These are phyloP conservation scores for Pichia cephalocereana DNA, from an alignment of 805 yeast species.

Conservation along the genomic window DNA sequence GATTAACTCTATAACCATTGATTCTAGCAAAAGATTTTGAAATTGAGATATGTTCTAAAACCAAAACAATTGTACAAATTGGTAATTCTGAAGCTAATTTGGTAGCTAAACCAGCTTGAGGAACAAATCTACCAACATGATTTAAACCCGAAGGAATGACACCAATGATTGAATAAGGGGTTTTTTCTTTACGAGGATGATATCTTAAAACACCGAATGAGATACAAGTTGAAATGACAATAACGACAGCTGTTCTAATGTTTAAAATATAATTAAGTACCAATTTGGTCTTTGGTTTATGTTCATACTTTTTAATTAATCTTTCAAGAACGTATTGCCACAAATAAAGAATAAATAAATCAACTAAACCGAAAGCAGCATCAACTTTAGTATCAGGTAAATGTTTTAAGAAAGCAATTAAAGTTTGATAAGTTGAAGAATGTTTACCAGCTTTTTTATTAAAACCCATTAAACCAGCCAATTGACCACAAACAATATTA, in stretches of 20 bases:
- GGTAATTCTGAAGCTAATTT: slow-evolving; percentile 74
- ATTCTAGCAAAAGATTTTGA: slow-evolving; percentile 89
- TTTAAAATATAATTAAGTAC: slow-evolving; percentile 64
- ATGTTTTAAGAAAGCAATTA: slow-evolving; percentile 63
- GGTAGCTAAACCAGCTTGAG: slow-evolving; percentile 50
- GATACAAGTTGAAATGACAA: slow-evolving; percentile 74
- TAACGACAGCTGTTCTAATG: slow-evolving; percentile 72
- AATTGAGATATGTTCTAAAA: slow-evolving; percentile 88
- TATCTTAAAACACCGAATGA: slow-evolving; percentile 64
- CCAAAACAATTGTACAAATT: slow-evolving; percentile 71
- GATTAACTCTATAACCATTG: slow-evolving; percentile 82
- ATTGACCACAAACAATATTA: slow-evolving; percentile 73
- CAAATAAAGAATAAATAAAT: slow-evolving; percentile 57
- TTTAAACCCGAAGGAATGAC: slow-evolving; percentile 74
- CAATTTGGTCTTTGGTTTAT: slow-evolving; percentile 48
- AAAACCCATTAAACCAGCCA: slow-evolving; percentile 80
- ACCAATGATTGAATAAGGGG: slow-evolving; percentile 56
- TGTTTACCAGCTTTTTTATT: slow-evolving; percentile 60
- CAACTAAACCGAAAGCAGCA: slow-evolving; percentile 84
- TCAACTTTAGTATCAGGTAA: slow-evolving; percentile 60
- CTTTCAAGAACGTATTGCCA: slow-evolving; percentile 60
- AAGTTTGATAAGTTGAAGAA: slow-evolving; percentile 57
- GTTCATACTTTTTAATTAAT: slow-evolving; percentile 55
- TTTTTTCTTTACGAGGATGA: slow-evolving; percentile 21
- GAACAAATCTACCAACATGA: slow-evolving; percentile 62